Evolutionary conservation across 2,329 filamentous ascomycete genomes (phyloP), one percentile per base, ranked within the genome.

Genomic region (Neonectria sp.): DNA sequence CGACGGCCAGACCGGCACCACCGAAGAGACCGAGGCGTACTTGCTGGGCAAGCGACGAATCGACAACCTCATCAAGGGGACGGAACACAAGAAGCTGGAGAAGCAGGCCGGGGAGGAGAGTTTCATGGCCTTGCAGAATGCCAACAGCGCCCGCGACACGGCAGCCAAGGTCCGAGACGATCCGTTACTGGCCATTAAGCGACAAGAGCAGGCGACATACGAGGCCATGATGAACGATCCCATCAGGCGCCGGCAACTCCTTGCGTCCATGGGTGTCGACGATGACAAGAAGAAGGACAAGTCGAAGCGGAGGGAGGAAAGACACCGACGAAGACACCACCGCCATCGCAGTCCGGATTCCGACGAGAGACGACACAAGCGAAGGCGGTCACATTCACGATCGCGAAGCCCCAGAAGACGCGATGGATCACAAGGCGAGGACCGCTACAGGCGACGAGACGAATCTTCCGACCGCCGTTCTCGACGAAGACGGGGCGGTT

Each of bases 1-100:
- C 56, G 86, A 89, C 76, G 93, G 94, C 40, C 91, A 93, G 76
- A 85, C 86, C n/a, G 92, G 92, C 33, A 93, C 90, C 45, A 89
- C 88, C 5, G 95, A 98, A 80, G 96, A 98, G 82, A 95, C 94
- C 83, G 96, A 99, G 78, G 94, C 93, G 4, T 99, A 97, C 79
- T 83, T 99, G 1, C 86, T 99, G 15, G 96, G 96, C 59, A 98
- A 98, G 85, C 88, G 96, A 65, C 89, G 95, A 65, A 95, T 99
- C 79, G 95, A 98, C 83, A 91, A 91, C 13, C 79, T 90, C 37
- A 86, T 99, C 61, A 89, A 96, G 79, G 93, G 93, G 55, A 92
- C 92, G 45, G 94, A 97, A 55, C 89, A 90, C 73, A 92, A 96
- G 79, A 93, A 92, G 71, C 82, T 97, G 64, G 92, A 94, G 80